These are phyloP conservation scores for Ganoderma boninense DNA, from an alignment of 1,284 basidiomycete genomes.

Conservation along the genomic window DNA sequence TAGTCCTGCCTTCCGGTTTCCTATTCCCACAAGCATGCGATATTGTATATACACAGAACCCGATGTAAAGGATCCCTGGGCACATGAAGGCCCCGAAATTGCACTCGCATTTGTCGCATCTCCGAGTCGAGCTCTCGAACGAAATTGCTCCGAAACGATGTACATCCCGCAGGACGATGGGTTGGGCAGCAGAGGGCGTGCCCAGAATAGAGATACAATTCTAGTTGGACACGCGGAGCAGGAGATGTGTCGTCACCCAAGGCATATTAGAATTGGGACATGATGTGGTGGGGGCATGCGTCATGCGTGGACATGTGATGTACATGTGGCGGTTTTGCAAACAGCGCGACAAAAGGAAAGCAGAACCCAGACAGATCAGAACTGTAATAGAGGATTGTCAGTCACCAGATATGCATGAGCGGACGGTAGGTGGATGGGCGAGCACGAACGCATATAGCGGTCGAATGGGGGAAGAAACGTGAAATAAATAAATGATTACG, in stretches of 20 bases:
- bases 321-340: slow-evolving; percentile 35
- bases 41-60: slow-evolving; percentile 1
- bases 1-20: neutral
- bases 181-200: too few species aligned
- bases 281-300: slow-evolving; percentile 29
- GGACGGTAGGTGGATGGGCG: neutral
- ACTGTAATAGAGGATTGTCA: slow-evolving; percentile 18
- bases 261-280: slow-evolving; percentile 30
- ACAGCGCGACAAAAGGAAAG: slow-evolving; percentile 24
- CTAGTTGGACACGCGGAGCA: neutral
- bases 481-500: slow-evolving; percentile 40
- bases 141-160: neutral
- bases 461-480: neutral
- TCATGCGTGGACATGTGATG: slow-evolving; percentile 34
- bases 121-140: neutral
- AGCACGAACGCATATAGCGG: neutral
- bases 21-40: neutral
- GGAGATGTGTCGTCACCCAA: slow-evolving; percentile 24
- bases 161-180: neutral
- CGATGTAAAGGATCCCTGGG: neutral
- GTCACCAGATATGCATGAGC: neutral
- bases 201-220: neutral
- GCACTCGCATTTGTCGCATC: neutral
- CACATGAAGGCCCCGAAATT: neutral
- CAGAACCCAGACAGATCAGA: slow-evolving; percentile 28